Conservation (phyloP, 148 eudicot genomes). For the Agrostemma githago region DNA sequence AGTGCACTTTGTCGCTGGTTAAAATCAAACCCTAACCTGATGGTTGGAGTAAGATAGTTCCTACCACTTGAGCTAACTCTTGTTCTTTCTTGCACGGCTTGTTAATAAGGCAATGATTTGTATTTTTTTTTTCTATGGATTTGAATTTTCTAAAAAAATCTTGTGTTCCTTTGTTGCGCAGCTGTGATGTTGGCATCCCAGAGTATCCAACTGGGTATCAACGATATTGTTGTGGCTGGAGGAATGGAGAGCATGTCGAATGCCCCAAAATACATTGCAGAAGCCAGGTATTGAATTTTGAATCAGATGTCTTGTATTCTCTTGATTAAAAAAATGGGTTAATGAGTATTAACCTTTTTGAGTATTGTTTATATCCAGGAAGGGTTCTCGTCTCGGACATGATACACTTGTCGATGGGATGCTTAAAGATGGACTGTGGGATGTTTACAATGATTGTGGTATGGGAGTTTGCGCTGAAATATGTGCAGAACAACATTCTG, state of each 20-base stretch:
- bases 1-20: too few species aligned
- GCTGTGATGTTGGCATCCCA: constrained; percentile 97
- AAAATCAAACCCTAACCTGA: too few species aligned
- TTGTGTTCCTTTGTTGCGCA: constrained; percentile 30
- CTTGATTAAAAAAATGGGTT: background rate
- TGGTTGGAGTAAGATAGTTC: too few species aligned
- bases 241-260: constrained; percentile 99
- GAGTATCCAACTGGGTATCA: constrained; percentile 88
- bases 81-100: background rate
- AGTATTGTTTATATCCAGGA: constrained; percentile 27
- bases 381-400: constrained; percentile 91
- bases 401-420: constrained; percentile 96
- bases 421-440: constrained; percentile 96
- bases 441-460: constrained; percentile 84
- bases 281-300: constrained; percentile 50
- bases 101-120: background rate
- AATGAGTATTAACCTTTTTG: background rate
- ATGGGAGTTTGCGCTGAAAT: constrained; percentile 96
- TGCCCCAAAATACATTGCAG: constrained; percentile 82
- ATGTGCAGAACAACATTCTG: constrained; percentile 77
- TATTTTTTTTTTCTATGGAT: constrained; percentile 1
- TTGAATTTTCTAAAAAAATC: background rate
- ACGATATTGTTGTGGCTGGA: constrained; percentile 94
- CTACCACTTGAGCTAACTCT: too few species aligned
- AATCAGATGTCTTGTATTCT: background rate